These are phyloP conservation scores for Meyerozyma sp. DNA, from an alignment of 1,139 yeast genomes.

Conservation along the genomic window DNA sequence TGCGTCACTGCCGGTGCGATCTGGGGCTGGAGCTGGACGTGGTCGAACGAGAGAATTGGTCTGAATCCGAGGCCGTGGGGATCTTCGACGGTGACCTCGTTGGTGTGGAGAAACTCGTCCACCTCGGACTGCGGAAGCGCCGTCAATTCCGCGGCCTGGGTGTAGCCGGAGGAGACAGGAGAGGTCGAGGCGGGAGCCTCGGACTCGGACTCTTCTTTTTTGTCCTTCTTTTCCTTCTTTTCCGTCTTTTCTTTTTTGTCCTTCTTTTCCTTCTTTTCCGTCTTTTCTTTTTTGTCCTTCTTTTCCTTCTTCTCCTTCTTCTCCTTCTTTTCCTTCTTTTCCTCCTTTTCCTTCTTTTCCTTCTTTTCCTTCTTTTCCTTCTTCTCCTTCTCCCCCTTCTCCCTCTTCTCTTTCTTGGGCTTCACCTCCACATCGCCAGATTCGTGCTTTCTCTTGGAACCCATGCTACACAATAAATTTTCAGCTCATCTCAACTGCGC, in stretches of 20 bases:
- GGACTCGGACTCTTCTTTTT: no score
- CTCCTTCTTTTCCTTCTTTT: constrained; percentile 41
- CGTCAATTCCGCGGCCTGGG: constrained; percentile 25
- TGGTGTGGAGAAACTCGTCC: constrained; percentile 57
- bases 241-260: constrained; percentile 5
- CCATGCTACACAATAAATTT: constrained; percentile 21
- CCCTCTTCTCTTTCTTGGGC: constrained; percentile 18
- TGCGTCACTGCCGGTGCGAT: constrained; percentile 55
- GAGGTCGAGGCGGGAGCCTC: constrained; percentile 6
- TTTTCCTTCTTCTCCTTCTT: constrained; percentile 34
- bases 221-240: neutral
- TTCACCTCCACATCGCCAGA: constrained; percentile 19
- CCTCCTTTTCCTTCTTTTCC: constrained; percentile 42
- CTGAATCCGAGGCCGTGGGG: constrained; percentile 45
- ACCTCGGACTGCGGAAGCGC: constrained; percentile 48
- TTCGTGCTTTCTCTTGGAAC: constrained; percentile 41
- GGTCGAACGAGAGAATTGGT: constrained; percentile 69
- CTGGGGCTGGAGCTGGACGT: constrained; percentile 51
- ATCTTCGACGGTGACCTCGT: constrained; percentile 81
- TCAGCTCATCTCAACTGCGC: constrained; percentile 1
- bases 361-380: constrained; percentile 36
- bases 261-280: constrained; percentile 9
- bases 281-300: constrained; percentile 23
- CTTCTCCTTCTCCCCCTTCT: constrained; percentile 31
- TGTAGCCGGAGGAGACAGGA: constrained; percentile 15